Percentiles rank a stretch among this genome's conserved stretches.
These are phyloP conservation scores for Zasmidium angulare DNA, from an alignment of 2,329 filamentous ascomycete genomes.

Conservation along the genomic window DNA sequence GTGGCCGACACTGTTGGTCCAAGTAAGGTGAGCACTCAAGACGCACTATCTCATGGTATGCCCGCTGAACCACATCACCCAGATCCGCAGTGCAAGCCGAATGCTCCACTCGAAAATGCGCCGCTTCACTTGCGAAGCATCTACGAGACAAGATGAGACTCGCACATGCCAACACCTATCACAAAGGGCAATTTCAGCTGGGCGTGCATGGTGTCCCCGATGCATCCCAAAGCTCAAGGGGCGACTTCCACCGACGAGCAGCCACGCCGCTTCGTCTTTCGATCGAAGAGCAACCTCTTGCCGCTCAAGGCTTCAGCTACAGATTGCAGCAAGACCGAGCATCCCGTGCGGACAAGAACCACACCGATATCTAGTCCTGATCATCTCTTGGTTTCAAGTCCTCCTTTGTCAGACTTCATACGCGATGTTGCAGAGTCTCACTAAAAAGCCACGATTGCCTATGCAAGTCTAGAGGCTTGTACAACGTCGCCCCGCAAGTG, in stretches of 20 bases:
- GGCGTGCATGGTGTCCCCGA: neutral
- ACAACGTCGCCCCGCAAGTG: constrained; percentile 4
- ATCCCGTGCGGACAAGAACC: neutral
- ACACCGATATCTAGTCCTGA: neutral
- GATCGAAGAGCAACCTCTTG: neutral
- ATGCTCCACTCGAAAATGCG: no score
- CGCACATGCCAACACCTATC: no score
- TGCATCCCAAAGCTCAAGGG: neutral
- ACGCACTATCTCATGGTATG: no score
- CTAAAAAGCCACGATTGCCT: constrained; percentile 6
- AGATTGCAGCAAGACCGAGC: neutral
- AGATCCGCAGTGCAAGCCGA: no score
- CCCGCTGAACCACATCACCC: no score
- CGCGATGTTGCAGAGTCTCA: neutral
- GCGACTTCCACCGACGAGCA: no score
- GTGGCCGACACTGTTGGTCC: no score
- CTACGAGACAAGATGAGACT: no score
- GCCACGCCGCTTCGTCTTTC: neutral
- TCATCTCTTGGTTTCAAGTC: neutral
- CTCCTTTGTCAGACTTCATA: constrained; percentile 7
- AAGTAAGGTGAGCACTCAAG: no score
- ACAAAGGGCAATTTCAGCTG: no score
- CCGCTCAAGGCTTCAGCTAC: neutral
- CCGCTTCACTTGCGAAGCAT: no score
- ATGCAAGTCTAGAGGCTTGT: constrained; percentile 1